Evolutionary conservation across 768 basidiomycete species (phyloP), one percentile per base, ranked within the genome.

Genomic region (Termitomyces sp.): DNA sequence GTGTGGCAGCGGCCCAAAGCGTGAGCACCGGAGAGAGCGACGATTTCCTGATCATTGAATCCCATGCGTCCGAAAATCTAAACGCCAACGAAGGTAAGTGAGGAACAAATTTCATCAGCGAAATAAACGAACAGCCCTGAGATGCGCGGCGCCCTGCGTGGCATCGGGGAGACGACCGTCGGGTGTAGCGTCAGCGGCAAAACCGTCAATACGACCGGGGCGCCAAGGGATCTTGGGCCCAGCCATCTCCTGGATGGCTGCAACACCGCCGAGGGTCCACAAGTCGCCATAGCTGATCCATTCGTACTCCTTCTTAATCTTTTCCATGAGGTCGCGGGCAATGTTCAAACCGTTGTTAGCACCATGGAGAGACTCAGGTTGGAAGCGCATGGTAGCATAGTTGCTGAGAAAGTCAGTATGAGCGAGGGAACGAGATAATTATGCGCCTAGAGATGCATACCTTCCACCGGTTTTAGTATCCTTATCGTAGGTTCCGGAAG

Each of bases 341-440:
- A 93, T 69, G 59, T 88, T 73, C 55, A 96, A 78, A 28, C 94
- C 94, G 28, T 83, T 83, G 72, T 96, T 96, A 51, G 92, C 94
- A 36, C 77, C 83, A 68, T 98, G 94, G 29, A 80, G 69, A 12
- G 94, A 69, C 70, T 98, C 96, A 41, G 96, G 91, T 54, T 85
- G 83, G 73, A 98, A 99, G 56, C 96, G 90, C 96, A 99, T 99
- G 24, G 96, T 98, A 2, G 97, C 96, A 63, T 92, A 94, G 81
- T 99, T 98, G 79, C 92, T 89, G 68, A 44, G 39, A 54, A 45
- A 29, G 2, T 52, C 5, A 7, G n/a, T 2, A 52, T 52, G 24
- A 20, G 51, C 26, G 26, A 4, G 12, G 28, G 12, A 8, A 3
- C 24, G 26, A 41, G 5, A 7, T 31, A 68, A 75, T 49, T 62